Base-by-base conservation (phyloP, 2,329 filamentous ascomycete species). In the Stemphylium beticola region DNA sequence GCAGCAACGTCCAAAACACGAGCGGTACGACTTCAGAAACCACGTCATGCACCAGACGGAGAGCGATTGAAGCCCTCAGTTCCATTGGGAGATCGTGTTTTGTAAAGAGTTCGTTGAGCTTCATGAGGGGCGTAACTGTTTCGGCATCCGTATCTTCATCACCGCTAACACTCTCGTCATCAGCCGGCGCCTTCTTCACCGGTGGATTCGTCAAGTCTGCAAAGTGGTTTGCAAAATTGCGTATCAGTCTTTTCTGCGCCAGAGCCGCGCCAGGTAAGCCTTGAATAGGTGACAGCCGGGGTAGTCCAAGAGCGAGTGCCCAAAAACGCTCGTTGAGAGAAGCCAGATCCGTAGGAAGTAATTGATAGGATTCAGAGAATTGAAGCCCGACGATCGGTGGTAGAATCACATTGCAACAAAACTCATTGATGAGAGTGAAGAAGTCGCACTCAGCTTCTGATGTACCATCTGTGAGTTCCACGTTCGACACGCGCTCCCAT, bases 401-500 rank as follows among this genome's bases (percentile, higher is more conserved):
- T 12, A 81, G 73, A 1, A 80, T 78, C 10, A 74, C 75, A 46
- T 81, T 78, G 4, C 82, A 85, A 33, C 85, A 78, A 61, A 87
- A 86, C 60, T 84, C 80, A 50, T 83, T 77, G 18, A 87, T 72
- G 5, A 89, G 75, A 3, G 78, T 72, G 36, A 72, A 71, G 2
- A 75, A 55, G 31, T 72, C 68, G 44, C 66, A 69, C 48, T 87
- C 84, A 12, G 81, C 83, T 48, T 82, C 76, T 24, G 75, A 71
- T 14, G 74, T 74, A 5, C 69, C 75, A n/a, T 72, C 69, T 2
- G 74, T 66, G 32, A 73, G 61, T 14, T 81, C 79, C 4, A 82
- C 75, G 18, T 81, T 69, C 2, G 73, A 72, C 1, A 82, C 78
- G 31, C 84, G 80, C 66, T 89, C 87, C 86, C 87, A 89, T 2